phyloP scores from a whole-genome alignment of 192 early-diverging fungal genomes.

The Podila verticillata region DNA sequence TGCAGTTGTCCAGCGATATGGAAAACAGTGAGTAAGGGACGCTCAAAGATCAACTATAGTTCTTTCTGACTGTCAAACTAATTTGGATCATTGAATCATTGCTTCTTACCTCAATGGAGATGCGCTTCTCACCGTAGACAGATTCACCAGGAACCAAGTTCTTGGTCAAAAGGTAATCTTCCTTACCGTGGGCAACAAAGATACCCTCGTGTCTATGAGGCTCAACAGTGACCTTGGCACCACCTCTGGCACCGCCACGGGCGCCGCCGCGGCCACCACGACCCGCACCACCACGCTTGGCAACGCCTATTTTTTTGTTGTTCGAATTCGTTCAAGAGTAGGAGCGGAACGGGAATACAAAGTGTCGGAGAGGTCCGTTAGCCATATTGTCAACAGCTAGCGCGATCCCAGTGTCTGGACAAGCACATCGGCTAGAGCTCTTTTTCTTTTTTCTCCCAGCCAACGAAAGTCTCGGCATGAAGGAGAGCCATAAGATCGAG shows the following conservation, averaged over 20 bases:
- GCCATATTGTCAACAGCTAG: background rate
- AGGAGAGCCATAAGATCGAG: background rate
- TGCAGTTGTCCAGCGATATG: background rate
- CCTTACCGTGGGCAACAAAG: conserved; percentile 98
- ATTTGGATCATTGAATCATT: background rate
- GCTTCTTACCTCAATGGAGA: conserved; percentile 78
- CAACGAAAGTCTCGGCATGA: background rate
- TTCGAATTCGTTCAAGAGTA: background rate
- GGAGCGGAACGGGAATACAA: background rate
- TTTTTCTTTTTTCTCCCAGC: background rate
- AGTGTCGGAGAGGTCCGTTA: background rate
- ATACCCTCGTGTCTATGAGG: conserved; percentile 96
- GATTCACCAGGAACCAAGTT: conserved; percentile 97
- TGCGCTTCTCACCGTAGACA: conserved; percentile 98
- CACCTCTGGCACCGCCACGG: conserved; percentile 82
- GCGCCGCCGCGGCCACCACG: conserved; percentile 64
- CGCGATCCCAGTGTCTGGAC: background rate
- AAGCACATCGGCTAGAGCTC: background rate
- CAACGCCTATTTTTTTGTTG: conserved; percentile 48
- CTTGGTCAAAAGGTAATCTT: conserved; percentile 98
- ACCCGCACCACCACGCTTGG: conserved; percentile 65
- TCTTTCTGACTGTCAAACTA: too few species aligned
- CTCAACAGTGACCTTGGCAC: conserved; percentile 96
- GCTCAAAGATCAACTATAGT: background rate
- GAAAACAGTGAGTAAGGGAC: background rate